Evolutionary conservation across 1,284 basidiomycete species (phyloP), one percentile per base, ranked within the genome.

Genomic region (Ceratobasidium papillatum): DNA sequence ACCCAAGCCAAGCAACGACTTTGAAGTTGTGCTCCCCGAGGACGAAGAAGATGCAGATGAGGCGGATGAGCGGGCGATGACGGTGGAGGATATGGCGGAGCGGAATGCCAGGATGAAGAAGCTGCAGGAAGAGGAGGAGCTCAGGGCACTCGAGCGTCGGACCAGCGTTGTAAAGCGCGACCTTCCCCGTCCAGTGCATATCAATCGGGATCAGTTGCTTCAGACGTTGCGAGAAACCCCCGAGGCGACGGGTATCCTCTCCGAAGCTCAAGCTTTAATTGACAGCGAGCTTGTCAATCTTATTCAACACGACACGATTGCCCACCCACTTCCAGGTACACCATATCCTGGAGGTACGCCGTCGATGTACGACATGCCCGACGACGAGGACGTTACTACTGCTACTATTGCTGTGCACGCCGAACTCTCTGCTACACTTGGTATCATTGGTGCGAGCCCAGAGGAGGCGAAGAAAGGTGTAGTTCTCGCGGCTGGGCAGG

Each of bases 1-100:
- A 19, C 98, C 98, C 0, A 91, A 90, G 78, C 96, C 98, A 0
- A 95, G 98, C 84, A 99, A 99, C 82, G 97, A 99, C 82, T 99
- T 99, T 80, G 96, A 99, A 82, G 85, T 99, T 54, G 88, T 97
- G 30, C 90, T 98, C 3, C 95, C 95, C 3, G 94, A 95, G 77
- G 92, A 94, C 30, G 95, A 95, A 75, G 89, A 89, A 1, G 88
- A 84, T 1, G 82, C 81, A 25, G 84, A 83, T 9, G 85, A 81
- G 27, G 83, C 81, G n/a, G 82, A 82, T 41, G 80, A 78, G 9
- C 82, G 80, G 3, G 80, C 80, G 14, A 75, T 88, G 76, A 83
- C 86, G 0, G 92, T 92, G 78, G 94, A 97, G 82, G 97, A 99
- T 82, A 95, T 95, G 0, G 93, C 95, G 0, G 96, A 98, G 80